Conservation (phyloP, 441 rosid species). For the Cnidoscolus chayamansa region DNA sequence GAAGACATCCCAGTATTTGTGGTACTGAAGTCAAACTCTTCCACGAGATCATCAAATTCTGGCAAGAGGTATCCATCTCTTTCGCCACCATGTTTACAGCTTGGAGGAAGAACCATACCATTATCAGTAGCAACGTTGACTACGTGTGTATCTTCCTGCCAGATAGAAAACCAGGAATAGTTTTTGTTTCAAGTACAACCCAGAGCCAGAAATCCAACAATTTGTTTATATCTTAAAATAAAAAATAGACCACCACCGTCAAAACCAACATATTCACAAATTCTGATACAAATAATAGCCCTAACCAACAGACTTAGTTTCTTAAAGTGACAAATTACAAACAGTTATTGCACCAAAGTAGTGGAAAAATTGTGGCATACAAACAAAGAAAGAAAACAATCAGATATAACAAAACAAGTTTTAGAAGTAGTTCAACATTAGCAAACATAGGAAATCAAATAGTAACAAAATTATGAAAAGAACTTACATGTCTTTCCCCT, state of each 20-base stretch:
- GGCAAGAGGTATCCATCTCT: slow-evolving; percentile 53
- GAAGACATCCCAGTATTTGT: slow-evolving; percentile 23
- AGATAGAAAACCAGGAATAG: slow-evolving; percentile 4
- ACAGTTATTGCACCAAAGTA: background rate
- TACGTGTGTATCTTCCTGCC: slow-evolving; percentile 36
- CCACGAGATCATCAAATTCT: slow-evolving; percentile 48
- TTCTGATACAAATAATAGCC: background rate
- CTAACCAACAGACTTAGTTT: background rate
- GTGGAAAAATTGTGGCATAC: background rate
- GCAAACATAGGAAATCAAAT: background rate
- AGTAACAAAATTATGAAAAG: background rate
- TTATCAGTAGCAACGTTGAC: slow-evolving; percentile 30
- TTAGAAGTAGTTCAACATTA: background rate
- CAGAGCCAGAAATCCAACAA: slow-evolving; percentile 1
- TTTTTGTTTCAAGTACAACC: background rate
- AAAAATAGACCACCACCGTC: too few relatives aligned
- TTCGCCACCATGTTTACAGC: slow-evolving; percentile 31
- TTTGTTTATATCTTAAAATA: background rate
- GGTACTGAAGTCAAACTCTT: slow-evolving; percentile 38
- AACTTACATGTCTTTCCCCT: slow-evolving; percentile 37
- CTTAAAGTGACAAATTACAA: background rate
- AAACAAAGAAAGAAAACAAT: background rate
- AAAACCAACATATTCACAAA: background rate
- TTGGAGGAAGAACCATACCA: slow-evolving; percentile 36
- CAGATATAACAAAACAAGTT: background rate